Base-by-base conservation (phyloP, 2,329 filamentous ascomycete genomes). In the Nannizziopsis arthrosporioides region DNA sequence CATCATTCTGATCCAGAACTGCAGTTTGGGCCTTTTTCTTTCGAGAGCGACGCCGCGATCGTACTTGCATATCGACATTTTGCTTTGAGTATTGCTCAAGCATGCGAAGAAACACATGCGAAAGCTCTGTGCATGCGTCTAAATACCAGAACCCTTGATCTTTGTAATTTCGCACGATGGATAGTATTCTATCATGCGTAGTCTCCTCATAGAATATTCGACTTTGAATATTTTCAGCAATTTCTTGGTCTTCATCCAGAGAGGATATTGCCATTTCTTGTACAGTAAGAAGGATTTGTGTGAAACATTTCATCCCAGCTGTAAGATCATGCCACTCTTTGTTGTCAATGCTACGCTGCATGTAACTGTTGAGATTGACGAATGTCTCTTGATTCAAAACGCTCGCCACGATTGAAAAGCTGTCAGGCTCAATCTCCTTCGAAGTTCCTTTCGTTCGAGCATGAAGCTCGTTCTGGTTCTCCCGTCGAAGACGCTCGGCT, bases 121-220 rank as follows among this genome's bases (percentile, higher is more conserved):
- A 77, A 35, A 96, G 78, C 59, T 98, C 90, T 1, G 90, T 96
- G 50, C 84, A 82, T 5, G 89, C 84, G 65, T 98, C 89, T 1
- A 98, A 75, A 57, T 95, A 98, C 48, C 88, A 85, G 57, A 95
- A 92, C 0, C 86, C 85, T 67, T 96, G 92, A 51, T 90, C 86
- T 56, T 93, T 94, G 69, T 93, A 96, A n/a, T 77, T 82, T 53
- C 83, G 76, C 1, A 90, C 74, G 46, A 95, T 84, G 51, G 81
- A 78, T 27, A 90, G 77, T 44, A 98, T 78, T 18, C 85, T 76
- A 53, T 98, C 90, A 59, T 98, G 89, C 0, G 89, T 95, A 0
- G 85, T 79, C 61, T 96, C 88, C 65, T 98, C 92, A 67, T 98
- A 98, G 64, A 98, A 98, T n/a, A 98, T 86, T 52, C 90, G 85